Evolutionary conservation across 768 basidiomycete species (phyloP), one percentile per base, ranked within the genome.

Genomic region (Leccinellum luteum): DNA sequence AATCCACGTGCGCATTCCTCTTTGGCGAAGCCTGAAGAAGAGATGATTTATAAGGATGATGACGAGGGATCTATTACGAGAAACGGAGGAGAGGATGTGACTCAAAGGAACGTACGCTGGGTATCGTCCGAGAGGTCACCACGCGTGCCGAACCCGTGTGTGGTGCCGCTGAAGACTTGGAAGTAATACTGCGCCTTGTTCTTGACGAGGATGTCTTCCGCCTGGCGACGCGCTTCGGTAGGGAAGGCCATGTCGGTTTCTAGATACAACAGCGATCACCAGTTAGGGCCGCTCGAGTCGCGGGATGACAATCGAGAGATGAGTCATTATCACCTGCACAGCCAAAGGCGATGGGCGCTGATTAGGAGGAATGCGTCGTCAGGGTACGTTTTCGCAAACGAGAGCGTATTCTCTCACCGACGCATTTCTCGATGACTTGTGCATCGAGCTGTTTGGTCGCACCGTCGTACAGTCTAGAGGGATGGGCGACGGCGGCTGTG

Each of bases 201-300:
- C 54, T 78, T 79, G 8, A 77, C 73, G 15, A 87, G 68, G 9
- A 85, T 79, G 49, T 84, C 82, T 58, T 86, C 85, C 0, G 81
- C 81, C 2, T 77, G 73, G 25, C 79, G 80, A 31, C 85, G 82
- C 0, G 78, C 76, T n/a, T 76, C 75, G 0, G 74, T 23, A 1
- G 82, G 76, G 74, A 87, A 86, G 1, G 83, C 78, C 2, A 63
- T 59, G 64, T 87, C 86, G n/a, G 61, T 74, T 69, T 86, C 85
- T 82, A 64, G 6, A 49, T 4, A 14, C 21, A 60, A 27, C 9
- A 19, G 6, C 23, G n/a, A 3, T 21, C 15, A 8, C 12, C 31
- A n/a, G 10, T 17, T 32, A 0, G n/a, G 19, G 41, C n/a, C 41
- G 41, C 19, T 43, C 41, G n/a, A 43, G 41, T 43, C 19, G 41